Evolutionary conservation across 768 basidiomycete genomes (phyloP).

Genomic region (Obba rivulosa): DNA sequence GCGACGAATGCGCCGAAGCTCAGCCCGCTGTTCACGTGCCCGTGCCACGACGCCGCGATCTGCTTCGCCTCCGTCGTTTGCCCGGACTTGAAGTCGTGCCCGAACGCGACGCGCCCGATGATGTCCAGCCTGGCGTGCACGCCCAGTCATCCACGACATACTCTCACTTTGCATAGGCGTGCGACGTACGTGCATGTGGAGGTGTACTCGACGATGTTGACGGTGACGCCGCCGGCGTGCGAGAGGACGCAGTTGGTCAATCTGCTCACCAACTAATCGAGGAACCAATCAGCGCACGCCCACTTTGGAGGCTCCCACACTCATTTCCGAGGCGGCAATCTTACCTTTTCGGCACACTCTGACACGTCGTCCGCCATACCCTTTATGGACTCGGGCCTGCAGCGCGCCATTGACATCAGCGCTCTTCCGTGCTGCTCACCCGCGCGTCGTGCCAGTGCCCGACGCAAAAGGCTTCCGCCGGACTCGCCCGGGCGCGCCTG

Average conservation of each 20-base stretch:
- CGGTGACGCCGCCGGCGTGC: slow-evolving; percentile 14
- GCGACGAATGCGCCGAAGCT: slow-evolving; percentile 15
- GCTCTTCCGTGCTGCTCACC: neutral
- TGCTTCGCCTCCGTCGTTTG: slow-evolving; percentile 23
- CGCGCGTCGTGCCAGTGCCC: neutral
- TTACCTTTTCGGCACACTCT: slow-evolving; percentile 28
- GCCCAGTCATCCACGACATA: neutral
- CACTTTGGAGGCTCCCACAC: neutral
- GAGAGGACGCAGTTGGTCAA: slow-evolving; percentile 18
- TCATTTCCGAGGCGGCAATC: slow-evolving; percentile 1
- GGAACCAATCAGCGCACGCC: neutral
- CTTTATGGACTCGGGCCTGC: slow-evolving; percentile 29
- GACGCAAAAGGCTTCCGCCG: neutral
- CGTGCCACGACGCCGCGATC: slow-evolving; percentile 23
- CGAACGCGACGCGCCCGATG: slow-evolving; percentile 32
- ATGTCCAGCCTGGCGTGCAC: slow-evolving; percentile 17
- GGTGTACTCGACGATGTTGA: slow-evolving; percentile 18
- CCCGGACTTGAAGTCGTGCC: slow-evolving; percentile 34
- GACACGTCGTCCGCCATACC: slow-evolving; percentile 30
- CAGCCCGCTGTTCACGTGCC: slow-evolving; percentile 19
- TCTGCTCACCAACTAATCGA: slow-evolving; percentile 13
- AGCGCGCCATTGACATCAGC: slow-evolving; percentile 7
- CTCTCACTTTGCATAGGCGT: neutral
- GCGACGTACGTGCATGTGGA: slow-evolving; percentile 17
- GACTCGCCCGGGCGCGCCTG: neutral